Evolutionary conservation across 2,329 filamentous ascomycete species (phyloP), one percentile per base, ranked within the genome.

Genomic region (Ciborinia camelliae): DNA sequence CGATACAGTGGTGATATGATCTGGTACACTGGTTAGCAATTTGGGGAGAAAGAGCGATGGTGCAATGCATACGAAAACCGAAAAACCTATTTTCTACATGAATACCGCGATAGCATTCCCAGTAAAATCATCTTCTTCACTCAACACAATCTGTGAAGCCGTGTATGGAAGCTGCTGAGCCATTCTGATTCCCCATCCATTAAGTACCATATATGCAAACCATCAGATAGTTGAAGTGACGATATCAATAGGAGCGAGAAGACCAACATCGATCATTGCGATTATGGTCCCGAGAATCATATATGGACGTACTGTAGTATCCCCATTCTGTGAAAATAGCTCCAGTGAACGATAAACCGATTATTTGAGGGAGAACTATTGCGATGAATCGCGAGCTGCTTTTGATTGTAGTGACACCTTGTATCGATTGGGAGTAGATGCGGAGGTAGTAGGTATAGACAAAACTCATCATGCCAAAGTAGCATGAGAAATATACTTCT

Each of bases 161-260:
- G 81, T 81, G 72, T 82, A 79, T 64, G 81, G 80, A 18, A 80
- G 75, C 67, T 83, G 81, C 48, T 81, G 74, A n/a, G 74, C 74
- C 2, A 77, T 67, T 9, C 81, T 81, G 69, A 75, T 77, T 5
- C 79, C 80, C 0, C 80, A 54, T 3, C 81, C 82, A 1, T 75
- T 68, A 4, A 83, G 64, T 23, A 83, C 76, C 70, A 84, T 80
- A 69, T 81, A 84, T 18, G 80, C 81, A 50, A 83, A 81, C 80
- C 80, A 82, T 51, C 76, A 75, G 15, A 73, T 78, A 1, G 75
- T 74, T 5, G 75, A 69, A 82, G 80, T 68, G 86, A 72, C 57
- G 41, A 74, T 63, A 5, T 71, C 62, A 39, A 77, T 75, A 14
- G 73, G 79, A 1, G 75, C 26, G 6, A 69, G 37, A 12, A 66